Conservation (phyloP, 345 rosid species). For the Abelmoschus esculentus region DNA sequence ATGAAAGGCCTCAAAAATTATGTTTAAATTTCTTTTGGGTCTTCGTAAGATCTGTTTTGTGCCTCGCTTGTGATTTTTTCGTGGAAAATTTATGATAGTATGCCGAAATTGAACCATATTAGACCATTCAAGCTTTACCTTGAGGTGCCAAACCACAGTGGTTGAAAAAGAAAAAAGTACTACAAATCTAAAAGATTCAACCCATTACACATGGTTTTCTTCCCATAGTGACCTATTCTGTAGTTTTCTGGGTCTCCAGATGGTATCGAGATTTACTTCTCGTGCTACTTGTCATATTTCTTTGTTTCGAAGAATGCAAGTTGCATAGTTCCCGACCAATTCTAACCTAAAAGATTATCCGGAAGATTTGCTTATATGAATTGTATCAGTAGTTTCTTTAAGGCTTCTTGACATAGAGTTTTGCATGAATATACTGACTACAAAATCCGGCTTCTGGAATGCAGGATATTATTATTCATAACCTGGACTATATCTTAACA, state of each 20-base stretch:
- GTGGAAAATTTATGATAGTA: not conserved
- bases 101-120: not conserved
- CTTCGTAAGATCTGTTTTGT: not conserved
- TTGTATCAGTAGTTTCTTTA: not conserved
- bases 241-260: not conserved
- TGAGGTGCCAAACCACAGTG: not conserved
- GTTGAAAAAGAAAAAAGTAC: not conserved
- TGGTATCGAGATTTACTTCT: not conserved
- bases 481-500: slow-evolving; percentile 79
- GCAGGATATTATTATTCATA: slow-evolving; percentile 80
- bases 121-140: not conserved
- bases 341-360: not conserved
- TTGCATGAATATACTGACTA: not conserved
- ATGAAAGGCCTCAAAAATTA: not conserved
- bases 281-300: not conserved
- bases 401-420: not conserved
- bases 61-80: not conserved
- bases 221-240: not conserved
- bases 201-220: not conserved
- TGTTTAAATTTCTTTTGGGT: not conserved
- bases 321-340: not conserved
- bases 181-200: not conserved
- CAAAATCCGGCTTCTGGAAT: slow-evolving; percentile 15
- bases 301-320: not conserved
- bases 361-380: not conserved